phyloP scores from a whole-genome alignment of 495 filamentous ascomycete genomes.

The Hypoxylon trugodes region DNA sequence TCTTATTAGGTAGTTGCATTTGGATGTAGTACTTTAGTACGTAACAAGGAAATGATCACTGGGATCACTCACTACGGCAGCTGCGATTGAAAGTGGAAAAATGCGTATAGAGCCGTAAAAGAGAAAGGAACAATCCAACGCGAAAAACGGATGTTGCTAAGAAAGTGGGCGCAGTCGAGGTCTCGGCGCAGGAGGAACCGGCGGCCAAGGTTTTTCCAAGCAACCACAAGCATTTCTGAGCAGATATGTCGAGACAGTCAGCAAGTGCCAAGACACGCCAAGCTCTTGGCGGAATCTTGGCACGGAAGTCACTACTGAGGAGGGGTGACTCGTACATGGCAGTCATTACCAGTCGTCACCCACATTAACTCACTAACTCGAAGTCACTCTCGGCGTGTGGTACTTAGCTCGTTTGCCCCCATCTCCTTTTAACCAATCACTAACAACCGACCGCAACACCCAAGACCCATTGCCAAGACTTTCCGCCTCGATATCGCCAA shows the following conservation, averaged over 20 bases:
- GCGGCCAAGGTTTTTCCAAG: constrained; percentile 34
- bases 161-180: constrained; percentile 44
- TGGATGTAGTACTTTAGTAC: constrained; percentile 21
- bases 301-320: constrained; percentile 40
- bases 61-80: too few relatives aligned
- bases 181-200: constrained; percentile 45
- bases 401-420: constrained; percentile 39
- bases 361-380: neutral
- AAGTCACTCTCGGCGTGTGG: constrained; percentile 34
- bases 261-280: constrained; percentile 53
- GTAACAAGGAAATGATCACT: constrained; percentile 35
- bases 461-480: constrained; percentile 53
- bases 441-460: constrained; percentile 28
- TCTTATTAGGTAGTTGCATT: constrained; percentile 4
- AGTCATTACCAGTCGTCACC: neutral
- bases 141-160: constrained; percentile 22
- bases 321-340: constrained; percentile 35
- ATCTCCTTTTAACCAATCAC: constrained; percentile 39
- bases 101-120: neutral
- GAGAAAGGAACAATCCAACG: constrained; percentile 15
- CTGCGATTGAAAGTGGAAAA: constrained; percentile 1
- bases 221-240: constrained; percentile 38
- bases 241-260: constrained; percentile 46
- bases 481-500: constrained; percentile 57
- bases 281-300: constrained; percentile 44